A percentile compares a stretch with the other conserved stretches of the same genome.
These are phyloP conservation scores for Polymyxa betae DNA, from an alignment of 208 protist species.

Conservation along the genomic window DNA sequence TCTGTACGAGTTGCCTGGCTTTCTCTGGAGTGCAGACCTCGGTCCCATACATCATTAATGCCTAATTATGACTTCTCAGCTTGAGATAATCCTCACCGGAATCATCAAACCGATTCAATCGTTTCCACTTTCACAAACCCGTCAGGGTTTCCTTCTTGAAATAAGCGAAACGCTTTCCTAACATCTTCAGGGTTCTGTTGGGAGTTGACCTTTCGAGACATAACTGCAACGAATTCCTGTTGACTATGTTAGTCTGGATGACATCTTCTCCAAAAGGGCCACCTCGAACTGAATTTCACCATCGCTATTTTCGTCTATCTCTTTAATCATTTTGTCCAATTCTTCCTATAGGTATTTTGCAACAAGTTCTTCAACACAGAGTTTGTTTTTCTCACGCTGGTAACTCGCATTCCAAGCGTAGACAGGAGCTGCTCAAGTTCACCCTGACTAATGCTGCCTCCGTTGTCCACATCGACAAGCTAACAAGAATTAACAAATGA, in stretches of 20 bases:
- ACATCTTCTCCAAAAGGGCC: not conserved
- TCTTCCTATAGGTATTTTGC: not conserved
- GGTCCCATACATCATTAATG: conserved; percentile 1
- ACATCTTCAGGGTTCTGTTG: conserved; percentile 38
- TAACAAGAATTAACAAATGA: not conserved
- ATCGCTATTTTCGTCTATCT: conserved; percentile 52
- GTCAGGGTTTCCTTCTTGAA: conserved; percentile 6
- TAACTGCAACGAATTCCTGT: conserved; percentile 38
- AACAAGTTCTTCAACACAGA: not conserved
- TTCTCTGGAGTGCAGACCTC: conserved; percentile 47
- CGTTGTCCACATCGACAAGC: conserved; percentile 47
- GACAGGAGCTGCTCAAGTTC: conserved; percentile 38
- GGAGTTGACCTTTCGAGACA: conserved; percentile 37
- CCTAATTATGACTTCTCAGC: not conserved
- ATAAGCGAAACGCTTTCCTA: conserved; percentile 12
- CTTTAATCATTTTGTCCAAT: conserved; percentile 52
- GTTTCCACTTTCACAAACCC: conserved; percentile 39
- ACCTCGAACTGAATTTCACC: conserved; percentile 48
- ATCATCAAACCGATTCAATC: conserved; percentile 44
- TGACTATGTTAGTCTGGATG: not conserved
- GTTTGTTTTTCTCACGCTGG: not conserved
- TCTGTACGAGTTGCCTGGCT: not conserved
- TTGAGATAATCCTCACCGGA: not conserved
- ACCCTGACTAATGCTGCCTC: conserved; percentile 30
- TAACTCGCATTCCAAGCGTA: conserved; percentile 35